Evolutionary conservation across 2,329 filamentous ascomycete genomes (phyloP), one percentile per base, ranked within the genome.

Genomic region (Ophiostoma montium): DNA sequence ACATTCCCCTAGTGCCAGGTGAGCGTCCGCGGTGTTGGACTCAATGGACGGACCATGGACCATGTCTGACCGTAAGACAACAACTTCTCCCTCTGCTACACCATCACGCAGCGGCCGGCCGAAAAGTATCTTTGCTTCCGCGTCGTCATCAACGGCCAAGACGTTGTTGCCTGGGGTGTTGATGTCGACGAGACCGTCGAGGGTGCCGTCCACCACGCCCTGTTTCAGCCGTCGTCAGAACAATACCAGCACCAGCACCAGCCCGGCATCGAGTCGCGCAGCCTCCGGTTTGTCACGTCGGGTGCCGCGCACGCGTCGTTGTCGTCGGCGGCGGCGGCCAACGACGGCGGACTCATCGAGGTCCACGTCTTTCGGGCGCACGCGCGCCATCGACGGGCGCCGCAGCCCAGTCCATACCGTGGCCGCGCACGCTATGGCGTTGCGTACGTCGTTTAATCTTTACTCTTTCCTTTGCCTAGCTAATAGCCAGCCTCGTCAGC

Each of bases 301-400:
- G 57, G 61, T 3, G 60, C 63, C 10, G 55, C 60, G 36, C 66
- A 67, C 2, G 59, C 61, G 33, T 67, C 68, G n/a, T n/a, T n/a
- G n/a, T n/a, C n/a, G n/a, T n/a, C n/a, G n/a, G n/a, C n/a, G n/a
- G n/a, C n/a, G 2, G 62, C 67, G 3, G 72, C 71, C 9, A 66
- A 71, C 44, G 71, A 78, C 55, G 75, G 75, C 11, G 75, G 75
- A 2, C 57, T 76, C 2, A 73, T 80, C 44, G 72, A 78, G 53
- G 59, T 78, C 3, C 66, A 67, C 33, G 68, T 70, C 10, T 76
- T 75, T 55, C 67, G 75, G 21, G 71, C 74, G n/a, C 67, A 62
- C 49, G 68, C 67, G 6, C 66, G 72, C 36, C 66, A 60, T 49
- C 62, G 68, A 52, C 65, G 65, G 42, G 63, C 68, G 5, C 66